Base-by-base conservation (phyloP, 2,329 filamentous ascomycete genomes). In the Rugonectria rugulosa region DNA sequence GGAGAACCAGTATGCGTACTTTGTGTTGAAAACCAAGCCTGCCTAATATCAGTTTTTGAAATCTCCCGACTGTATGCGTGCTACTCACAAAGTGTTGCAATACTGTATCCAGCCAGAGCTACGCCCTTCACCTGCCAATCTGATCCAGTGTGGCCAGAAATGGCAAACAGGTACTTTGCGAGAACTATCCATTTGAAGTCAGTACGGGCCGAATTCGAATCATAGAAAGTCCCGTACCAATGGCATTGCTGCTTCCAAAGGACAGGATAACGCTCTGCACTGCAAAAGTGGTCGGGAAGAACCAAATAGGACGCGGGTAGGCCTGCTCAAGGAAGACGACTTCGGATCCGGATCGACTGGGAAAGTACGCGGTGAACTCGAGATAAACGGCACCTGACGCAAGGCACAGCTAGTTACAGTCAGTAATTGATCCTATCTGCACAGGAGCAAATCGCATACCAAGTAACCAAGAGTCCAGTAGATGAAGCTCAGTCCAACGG, bases 381-480 rank as follows among this genome's bases (percentile, higher is more conserved):
- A 53, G 50, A 11, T 53, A 53, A 9, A 53, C 29, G 19, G 50
- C 15, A 21, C 50, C 50, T 3, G 50, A 53, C 21, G 50, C 50
- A 14, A 53, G 29, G 12, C 51, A 48, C 29, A 54, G 29, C 51
- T 12, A 38, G 31, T 52, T 24, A 52, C 11, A 27, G 11, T 20
- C n/a, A 23, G 15, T 14, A 14, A 17, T 17, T 38, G 17, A 12
- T 12, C 10, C 4, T 9, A 14, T 34, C 15, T n/a, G n/a, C n/a
- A n/a, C 14, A 12, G 19, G 4, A 3, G 19, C 14, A 11, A n/a
- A 15, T 12, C 21, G 21, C 27, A 11, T 46, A 53, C 50, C 27
- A 53, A 26, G 34, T 53, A 53, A 34, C 50, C 50, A 19, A 53
- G 36, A 10, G 50, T 53, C 50, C 50, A 53, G 15, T 53, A 53